phyloP scores from a whole-genome alignment of 2,329 filamentous ascomycete genomes.

The Acrocalymma vagum region DNA sequence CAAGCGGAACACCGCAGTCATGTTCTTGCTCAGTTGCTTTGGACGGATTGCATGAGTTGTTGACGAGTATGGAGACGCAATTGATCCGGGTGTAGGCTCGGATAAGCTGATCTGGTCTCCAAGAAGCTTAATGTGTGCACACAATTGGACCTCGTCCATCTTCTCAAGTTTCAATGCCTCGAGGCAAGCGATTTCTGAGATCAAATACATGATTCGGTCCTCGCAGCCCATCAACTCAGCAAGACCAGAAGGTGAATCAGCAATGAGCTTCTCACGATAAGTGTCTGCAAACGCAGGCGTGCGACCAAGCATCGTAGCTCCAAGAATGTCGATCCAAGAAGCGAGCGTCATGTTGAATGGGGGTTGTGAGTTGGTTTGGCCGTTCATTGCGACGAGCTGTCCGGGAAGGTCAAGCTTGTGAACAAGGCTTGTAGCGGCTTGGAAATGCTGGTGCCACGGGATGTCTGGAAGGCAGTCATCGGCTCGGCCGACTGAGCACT shows the following conservation, averaged over 20 bases:
- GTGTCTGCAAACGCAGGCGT: constrained; percentile 90
- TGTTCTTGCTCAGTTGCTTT: constrained; percentile 84
- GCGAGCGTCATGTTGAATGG: constrained; percentile 96
- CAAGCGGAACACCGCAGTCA: constrained; percentile 88
- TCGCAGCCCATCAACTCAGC: constrained; percentile 97
- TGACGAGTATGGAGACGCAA: constrained; percentile 62
- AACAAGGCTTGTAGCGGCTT: constrained; percentile 85
- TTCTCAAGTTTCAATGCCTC: constrained; percentile 82
- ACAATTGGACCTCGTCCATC: constrained; percentile 85
- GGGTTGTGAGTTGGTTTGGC: constrained; percentile 68
- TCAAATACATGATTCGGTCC: constrained; percentile 96
- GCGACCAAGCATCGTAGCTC: constrained; percentile 87
- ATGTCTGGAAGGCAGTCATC: constrained; percentile 90
- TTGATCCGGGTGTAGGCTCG: constrained; percentile 63
- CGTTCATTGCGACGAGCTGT: constrained; percentile 66
- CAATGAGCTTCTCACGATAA: constrained; percentile 92
- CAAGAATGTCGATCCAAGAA: constrained; percentile 96
- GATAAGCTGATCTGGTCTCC: constrained; percentile 86
- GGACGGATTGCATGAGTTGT: constrained; percentile 82
- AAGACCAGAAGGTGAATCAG: constrained; percentile 72
- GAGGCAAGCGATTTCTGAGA: constrained; percentile 95
- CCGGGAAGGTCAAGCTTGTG: constrained; percentile 82
- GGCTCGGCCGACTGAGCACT: constrained; percentile 86
- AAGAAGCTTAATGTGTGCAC: constrained; percentile 87
- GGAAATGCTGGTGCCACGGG: constrained; percentile 96